phyloP scores from a whole-genome alignment of 176 grass and related monocot genomes.

The Lolium rigidum region DNA sequence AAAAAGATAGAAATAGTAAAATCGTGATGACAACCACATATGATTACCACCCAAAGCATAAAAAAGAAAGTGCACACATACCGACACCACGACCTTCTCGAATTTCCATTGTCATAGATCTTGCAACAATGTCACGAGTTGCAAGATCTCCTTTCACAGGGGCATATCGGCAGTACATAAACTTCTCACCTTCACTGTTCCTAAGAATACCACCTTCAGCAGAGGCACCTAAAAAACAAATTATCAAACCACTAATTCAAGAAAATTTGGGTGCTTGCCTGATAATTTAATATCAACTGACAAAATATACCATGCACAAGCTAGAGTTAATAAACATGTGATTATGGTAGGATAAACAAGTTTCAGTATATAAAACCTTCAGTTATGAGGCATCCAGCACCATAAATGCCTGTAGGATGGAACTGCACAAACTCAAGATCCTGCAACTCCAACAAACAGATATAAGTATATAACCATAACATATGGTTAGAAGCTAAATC shows the following conservation, averaged over 20 bases:
- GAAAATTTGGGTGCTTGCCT: not conserved
- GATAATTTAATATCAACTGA: not conserved
- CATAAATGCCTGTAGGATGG: conserved; percentile 88
- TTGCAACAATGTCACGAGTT: conserved; percentile 81
- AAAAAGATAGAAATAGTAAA: not conserved
- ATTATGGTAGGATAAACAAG: conserved; percentile 9
- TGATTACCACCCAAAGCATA: not conserved
- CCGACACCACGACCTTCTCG: conserved; percentile 77
- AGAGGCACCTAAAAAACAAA: conserved; percentile 54
- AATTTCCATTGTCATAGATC: conserved; percentile 91
- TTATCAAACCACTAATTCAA: not conserved
- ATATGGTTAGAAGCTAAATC: conserved; percentile 30
- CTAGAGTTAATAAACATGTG: conserved; percentile 29
- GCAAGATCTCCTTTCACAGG: conserved; percentile 72
- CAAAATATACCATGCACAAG: conserved; percentile 13
- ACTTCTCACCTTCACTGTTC: conserved; percentile 84
- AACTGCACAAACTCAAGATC: conserved; percentile 99
- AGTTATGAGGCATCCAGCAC: conserved; percentile 89
- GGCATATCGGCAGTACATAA: conserved; percentile 75
- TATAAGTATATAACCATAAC: conserved; percentile 29
- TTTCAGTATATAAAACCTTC: conserved; percentile 57
- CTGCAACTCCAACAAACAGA: conserved; percentile 53
- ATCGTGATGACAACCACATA: not conserved
- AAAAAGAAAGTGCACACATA: conserved; percentile 33
- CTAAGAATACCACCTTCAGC: conserved; percentile 91